Evolutionary conservation across 352 stramenopile species (phyloP).

Genomic region (Phytopythium litorale): DNA sequence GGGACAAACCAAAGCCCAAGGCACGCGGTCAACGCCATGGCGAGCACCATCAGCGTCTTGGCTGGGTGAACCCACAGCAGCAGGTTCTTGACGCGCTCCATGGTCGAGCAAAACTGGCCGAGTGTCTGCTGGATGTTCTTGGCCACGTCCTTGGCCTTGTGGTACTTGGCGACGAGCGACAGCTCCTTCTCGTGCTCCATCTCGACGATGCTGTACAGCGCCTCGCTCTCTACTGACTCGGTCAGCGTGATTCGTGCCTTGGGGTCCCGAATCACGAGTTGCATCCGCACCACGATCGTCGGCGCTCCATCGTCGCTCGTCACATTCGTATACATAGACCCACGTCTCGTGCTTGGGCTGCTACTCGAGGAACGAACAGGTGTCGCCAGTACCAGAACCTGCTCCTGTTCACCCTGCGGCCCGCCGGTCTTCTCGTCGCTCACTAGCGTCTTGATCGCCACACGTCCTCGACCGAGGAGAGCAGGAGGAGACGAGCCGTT

Average conservation of each 20-base stretch:
- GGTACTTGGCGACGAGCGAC: conserved; percentile 36
- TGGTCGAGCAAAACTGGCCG: conserved; percentile 19
- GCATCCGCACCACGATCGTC: conserved; percentile 15
- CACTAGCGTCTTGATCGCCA: conserved; percentile 23
- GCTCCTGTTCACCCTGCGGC: conserved; percentile 19
- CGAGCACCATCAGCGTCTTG: conserved; percentile 26
- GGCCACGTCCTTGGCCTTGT: conserved; percentile 37
- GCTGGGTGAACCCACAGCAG: conserved; percentile 36
- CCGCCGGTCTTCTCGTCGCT: conserved; percentile 17
- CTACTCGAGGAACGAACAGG: not conserved
- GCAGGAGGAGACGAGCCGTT: not conserved
- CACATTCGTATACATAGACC: not conserved
- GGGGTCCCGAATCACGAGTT: conserved; percentile 23
- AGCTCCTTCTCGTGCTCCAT: conserved; percentile 33
- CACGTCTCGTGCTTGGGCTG: not conserved
- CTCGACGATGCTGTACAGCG: conserved; percentile 27
- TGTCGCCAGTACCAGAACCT: conserved; percentile 14
- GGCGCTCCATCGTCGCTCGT: not conserved
- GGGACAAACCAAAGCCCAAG: conserved; percentile 23
- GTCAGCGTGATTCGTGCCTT: conserved; percentile 18
- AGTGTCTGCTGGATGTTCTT: conserved; percentile 34
- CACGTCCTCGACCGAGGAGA: conserved; percentile 21
- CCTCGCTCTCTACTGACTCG: conserved; percentile 28
- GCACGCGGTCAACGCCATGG: conserved; percentile 4
- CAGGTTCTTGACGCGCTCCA: conserved; percentile 33